Conservation (phyloP, 768 basidiomycete genomes). For the Suillus discolor region DNA sequence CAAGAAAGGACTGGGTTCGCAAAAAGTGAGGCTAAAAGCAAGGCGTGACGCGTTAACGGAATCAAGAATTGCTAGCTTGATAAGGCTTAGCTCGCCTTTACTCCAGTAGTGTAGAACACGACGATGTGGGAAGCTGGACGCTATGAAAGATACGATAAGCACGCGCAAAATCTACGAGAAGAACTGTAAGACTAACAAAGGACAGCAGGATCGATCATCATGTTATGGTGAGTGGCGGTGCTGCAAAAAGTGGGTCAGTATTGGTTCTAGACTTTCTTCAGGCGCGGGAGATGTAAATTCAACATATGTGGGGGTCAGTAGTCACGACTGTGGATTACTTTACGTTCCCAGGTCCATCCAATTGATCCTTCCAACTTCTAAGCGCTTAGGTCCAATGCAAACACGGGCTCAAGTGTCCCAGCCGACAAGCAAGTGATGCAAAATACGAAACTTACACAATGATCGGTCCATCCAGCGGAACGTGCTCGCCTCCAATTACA, state of each 20-base stretch:
- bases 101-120: conserved; percentile 92
- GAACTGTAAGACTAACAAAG: conserved; percentile 58
- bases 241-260: conserved; percentile 39
- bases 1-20: conserved; percentile 71
- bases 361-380: neutral
- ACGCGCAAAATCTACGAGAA: conserved; percentile 18
- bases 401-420: neutral
- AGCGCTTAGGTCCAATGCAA: neutral
- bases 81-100: conserved; percentile 56
- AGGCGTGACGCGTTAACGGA: conserved; percentile 14
- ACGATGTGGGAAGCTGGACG: conserved; percentile 78
- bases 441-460: conserved; percentile 69
- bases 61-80: neutral
- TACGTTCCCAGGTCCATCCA: neutral
- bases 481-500: conserved; percentile 86
- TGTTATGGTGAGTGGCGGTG: conserved; percentile 89
- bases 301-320: neutral
- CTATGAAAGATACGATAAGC: conserved; percentile 40
- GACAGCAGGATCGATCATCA: conserved; percentile 88
- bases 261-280: neutral
- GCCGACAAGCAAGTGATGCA: neutral
- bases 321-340: neutral
- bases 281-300: too few relatives aligned
- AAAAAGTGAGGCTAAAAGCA: conserved; percentile 68
- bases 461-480: conserved; percentile 86